Evolutionary conservation across 2,329 filamentous ascomycete genomes (phyloP), one percentile per base, ranked within the genome.

Genomic region (Fusarium cyanostomum): DNA sequence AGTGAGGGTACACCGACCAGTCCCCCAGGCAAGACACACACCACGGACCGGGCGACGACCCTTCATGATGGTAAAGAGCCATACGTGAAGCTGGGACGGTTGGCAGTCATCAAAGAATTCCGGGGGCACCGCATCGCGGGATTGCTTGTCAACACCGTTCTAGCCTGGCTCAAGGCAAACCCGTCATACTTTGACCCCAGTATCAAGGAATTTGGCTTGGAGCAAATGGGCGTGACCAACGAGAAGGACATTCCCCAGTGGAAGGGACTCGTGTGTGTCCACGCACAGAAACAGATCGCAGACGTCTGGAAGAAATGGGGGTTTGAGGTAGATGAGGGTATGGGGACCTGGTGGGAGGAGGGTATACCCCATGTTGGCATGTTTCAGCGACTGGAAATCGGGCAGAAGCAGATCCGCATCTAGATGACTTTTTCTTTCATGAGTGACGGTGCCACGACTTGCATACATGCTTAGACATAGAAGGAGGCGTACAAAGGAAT

Each of bases 361-460:
- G 92, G 90, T 5, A 94, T 97, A 52, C 81, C 85, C 64, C 92
- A 97, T 79, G 83, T 96, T 15, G 93, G 91, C 58, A 96, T 97
- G 93, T 96, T 86, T 64, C 71, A 76, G 64, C 78, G 85, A 30
- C 58, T 88, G 26, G 71, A 79, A 5, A 60, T 80, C 5, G 61
- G 54, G 15, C 62, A 70, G 35, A 67, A 72, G 52, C 49, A 67
- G 31, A 63, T 71, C 39, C 69, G 60, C 27, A 67, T 72, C 34
- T 75, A 67, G 55, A 53, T 38, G 39, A 37, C 48, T 34, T 46
- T 24, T 37, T 13, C 35, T 26, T 26, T 41, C 13, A 35, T 31
- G 33, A 46, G 42, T 31, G 49, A 46, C 31, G 33, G 35, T 44
- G 35, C 45, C 18, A 52, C 28, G 50, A 55, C n/a, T 48, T 37